A percentile compares a stretch with the other conserved stretches of the same genome.
These are phyloP conservation scores for Prunus mume DNA, from an alignment of 306 rosid genomes.

Conservation along the genomic window DNA sequence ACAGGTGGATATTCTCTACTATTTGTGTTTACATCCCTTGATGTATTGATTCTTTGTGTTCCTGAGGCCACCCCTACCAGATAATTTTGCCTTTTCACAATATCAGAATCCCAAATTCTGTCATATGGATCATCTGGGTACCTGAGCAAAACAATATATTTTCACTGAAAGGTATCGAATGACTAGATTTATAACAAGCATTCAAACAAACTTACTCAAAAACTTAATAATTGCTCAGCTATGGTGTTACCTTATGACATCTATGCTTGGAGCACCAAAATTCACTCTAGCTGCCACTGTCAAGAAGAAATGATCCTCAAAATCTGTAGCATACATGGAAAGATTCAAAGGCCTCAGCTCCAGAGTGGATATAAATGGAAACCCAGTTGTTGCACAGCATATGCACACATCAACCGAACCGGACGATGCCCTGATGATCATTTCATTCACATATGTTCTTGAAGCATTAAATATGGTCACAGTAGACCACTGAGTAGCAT, in stretches of 20 bases:
- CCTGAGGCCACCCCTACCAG: constrained; percentile 94
- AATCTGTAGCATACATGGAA: constrained; percentile 96
- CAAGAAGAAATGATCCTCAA: constrained; percentile 74
- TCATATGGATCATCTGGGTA: constrained; percentile 98
- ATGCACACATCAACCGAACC: constrained; percentile 70
- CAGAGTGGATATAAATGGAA: constrained; percentile 87
- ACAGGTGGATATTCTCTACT: constrained; percentile 80
- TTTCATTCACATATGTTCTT: constrained; percentile 73
- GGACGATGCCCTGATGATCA: constrained; percentile 82
- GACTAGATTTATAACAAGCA: background rate
- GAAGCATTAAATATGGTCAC: constrained; percentile 75
- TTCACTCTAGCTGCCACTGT: constrained; percentile 88
- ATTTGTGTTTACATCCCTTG: constrained; percentile 45
- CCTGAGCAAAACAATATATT: constrained; percentile 43
- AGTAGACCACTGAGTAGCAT: constrained; percentile 84
- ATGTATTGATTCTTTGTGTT: constrained; percentile 72
- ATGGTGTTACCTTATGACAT: constrained; percentile 53
- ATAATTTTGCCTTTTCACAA: constrained; percentile 77
- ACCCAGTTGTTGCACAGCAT: constrained; percentile 89
- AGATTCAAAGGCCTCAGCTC: constrained; percentile 86
- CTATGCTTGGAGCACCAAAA: constrained; percentile 76
- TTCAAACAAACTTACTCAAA: constrained; percentile 5
- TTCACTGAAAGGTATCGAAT: background rate
- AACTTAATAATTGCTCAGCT: background rate
- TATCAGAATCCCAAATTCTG: constrained; percentile 96